These are phyloP conservation scores for Carex scoparia DNA, from an alignment of 176 grass and related monocot species.

Conservation along the genomic window DNA sequence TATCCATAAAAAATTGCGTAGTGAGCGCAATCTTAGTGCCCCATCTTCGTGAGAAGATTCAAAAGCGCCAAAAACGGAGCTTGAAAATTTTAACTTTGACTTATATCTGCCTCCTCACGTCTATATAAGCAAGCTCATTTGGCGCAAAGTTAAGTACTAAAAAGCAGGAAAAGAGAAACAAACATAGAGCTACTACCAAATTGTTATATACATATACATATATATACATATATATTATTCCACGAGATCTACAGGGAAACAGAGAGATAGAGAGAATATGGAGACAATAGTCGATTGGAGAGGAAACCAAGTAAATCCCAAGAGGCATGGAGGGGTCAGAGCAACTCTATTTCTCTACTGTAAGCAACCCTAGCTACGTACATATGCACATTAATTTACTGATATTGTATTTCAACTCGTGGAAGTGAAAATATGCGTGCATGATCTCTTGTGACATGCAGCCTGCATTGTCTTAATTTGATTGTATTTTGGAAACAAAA, in stretches of 20 bases:
- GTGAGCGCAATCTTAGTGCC: background rate
- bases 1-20: constrained; percentile 6
- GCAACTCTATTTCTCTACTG: constrained; percentile 43
- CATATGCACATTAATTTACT: background rate
- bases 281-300: constrained; percentile 12
- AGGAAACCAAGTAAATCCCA: constrained; percentile 19
- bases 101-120: constrained; percentile 8
- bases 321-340: constrained; percentile 37
- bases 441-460: background rate
- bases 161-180: background rate
- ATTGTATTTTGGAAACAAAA: background rate
- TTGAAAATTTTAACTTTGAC: constrained; percentile 14
- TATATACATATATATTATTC: background rate
- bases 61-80: constrained; percentile 3
- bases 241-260: background rate
- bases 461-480: too few species aligned
- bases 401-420: too few species aligned
- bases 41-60: constrained; percentile 3
- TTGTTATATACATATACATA: background rate
- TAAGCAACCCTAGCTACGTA: constrained; percentile 8
- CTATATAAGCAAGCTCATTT: constrained; percentile 15
- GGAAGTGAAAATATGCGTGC: too few species aligned
- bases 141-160: background rate
- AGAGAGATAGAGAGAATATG: constrained; percentile 7
- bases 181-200: too few species aligned